Conservation (phyloP, 1,284 basidiomycete genomes). For the Phenoliferia sp. region DNA sequence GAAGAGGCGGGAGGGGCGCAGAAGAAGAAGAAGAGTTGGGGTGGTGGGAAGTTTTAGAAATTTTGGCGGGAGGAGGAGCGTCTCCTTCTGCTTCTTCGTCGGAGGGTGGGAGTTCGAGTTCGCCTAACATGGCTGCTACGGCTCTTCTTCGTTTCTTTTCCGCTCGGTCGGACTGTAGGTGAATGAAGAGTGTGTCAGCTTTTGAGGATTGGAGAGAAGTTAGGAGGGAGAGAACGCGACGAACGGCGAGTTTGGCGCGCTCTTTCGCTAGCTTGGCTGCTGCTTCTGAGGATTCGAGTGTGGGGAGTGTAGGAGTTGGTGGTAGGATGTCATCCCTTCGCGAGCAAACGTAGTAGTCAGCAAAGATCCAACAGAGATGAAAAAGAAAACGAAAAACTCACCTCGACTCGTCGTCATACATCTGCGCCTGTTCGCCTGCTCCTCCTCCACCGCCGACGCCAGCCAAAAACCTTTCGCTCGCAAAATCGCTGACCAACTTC, state of each 20-base stretch:
- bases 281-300: not conserved
- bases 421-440: not conserved
- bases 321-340: not conserved
- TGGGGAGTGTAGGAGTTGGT: not conserved
- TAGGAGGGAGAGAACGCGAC: not conserved
- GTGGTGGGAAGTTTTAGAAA: not conserved
- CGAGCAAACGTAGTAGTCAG: not conserved
- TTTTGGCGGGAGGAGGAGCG: not conserved
- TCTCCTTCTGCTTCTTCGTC: not conserved
- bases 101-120: not conserved
- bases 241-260: not conserved
- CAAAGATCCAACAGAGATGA: not conserved
- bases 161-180: not conserved
- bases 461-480: not conserved
- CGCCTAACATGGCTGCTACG: not conserved
- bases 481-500: conserved; percentile 17
- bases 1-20: not conserved
- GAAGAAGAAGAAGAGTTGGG: not conserved
- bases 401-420: not conserved
- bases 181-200: not conserved
- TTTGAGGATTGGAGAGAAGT: not conserved
- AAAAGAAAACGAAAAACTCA: not conserved
- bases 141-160: not conserved
- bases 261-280: not conserved
- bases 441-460: not conserved